Base-by-base conservation (phyloP, 1,139 yeast species). In the Pichia sp. region DNA sequence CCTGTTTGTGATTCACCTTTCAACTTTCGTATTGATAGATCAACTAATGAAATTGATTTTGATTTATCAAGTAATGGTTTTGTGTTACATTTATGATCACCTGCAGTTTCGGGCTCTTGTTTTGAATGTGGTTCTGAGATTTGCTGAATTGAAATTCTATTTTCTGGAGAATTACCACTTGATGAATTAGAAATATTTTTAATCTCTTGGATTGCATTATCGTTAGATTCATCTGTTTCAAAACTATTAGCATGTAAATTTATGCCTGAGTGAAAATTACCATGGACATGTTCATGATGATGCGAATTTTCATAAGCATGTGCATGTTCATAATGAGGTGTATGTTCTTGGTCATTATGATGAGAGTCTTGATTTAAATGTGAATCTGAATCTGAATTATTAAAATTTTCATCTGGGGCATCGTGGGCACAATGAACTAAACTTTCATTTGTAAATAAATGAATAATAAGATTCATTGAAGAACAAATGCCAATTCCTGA, bases 341-440 rank as follows among this genome's bases (percentile, higher is more conserved):
- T 4, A 22, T 22, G 25, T 10, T 8, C n/a, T 42, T 42, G 44
- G n/a, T 8, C 22, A 34, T 18, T 18, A 34, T 18, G 39, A n/a
- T 34, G 10, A 18, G 14, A 18, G 10, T 18, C 7, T 5, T n/a
- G 22, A 18, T 36, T 5, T 39, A 41, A 42, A 28, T 39, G 22
- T 38, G 49, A 25, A 41, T 44, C 36, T 19, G 31, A 34, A 51
- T 51, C 55, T 49, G 58, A 28, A 46, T 46, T 27, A 42, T n/a
- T 18, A 30, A 6, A 2, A 16, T 18, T 6, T 5, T 22, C 27
- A 18, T 18, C 18, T 8, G 36, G 11, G 4, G 22, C 36, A 31
- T 70, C 77, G 61, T 90, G 96, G 19, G 81, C 84, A 67, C 97
- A 90, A 64, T 90, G 96, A 0, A 91, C 88, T 31, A 91, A 79